A percentile compares a stretch with the other conserved stretches of the same genome.
phyloP scores from a whole-genome alignment of 441 rosid genomes.

The Pelargonium citronellum region DNA sequence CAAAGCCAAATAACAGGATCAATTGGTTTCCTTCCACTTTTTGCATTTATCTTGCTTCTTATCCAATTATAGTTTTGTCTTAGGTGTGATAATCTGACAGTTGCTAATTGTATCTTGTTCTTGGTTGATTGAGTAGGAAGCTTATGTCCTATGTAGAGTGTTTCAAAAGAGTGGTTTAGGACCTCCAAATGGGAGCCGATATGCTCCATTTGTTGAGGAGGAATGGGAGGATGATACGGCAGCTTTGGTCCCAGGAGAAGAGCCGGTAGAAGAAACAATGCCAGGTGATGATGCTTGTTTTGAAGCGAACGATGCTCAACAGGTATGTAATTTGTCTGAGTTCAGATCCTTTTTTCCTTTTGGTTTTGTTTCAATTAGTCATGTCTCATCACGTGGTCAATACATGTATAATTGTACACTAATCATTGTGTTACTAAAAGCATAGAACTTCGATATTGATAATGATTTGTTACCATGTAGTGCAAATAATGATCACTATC shows the following conservation, averaged over 20 bases:
- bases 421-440: background rate
- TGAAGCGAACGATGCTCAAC: constrained; percentile 29
- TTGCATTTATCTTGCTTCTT: background rate
- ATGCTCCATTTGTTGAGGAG: constrained; percentile 84
- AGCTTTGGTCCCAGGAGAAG: constrained; percentile 61
- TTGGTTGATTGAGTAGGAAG: constrained; percentile 41
- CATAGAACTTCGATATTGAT: background rate
- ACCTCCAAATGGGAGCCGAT: constrained; percentile 79
- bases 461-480: background rate
- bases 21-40: background rate
- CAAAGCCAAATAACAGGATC: background rate
- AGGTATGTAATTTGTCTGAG: constrained; percentile 37
- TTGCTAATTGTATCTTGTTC: constrained; percentile 15
- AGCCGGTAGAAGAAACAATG: constrained; percentile 41
- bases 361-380: background rate
- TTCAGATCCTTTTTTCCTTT: constrained; percentile 3
- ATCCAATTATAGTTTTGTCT: background rate
- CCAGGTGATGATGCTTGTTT: constrained; percentile 28
- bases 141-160: constrained; percentile 78
- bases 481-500: constrained; percentile 3
- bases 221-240: constrained; percentile 68
- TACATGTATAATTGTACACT: background rate
- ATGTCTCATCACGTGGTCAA: background rate
- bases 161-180: constrained; percentile 88
- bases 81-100: constrained; percentile 15